phyloP scores from a whole-genome alignment of 805 yeast genomes.

The Candida dendrica region DNA sequence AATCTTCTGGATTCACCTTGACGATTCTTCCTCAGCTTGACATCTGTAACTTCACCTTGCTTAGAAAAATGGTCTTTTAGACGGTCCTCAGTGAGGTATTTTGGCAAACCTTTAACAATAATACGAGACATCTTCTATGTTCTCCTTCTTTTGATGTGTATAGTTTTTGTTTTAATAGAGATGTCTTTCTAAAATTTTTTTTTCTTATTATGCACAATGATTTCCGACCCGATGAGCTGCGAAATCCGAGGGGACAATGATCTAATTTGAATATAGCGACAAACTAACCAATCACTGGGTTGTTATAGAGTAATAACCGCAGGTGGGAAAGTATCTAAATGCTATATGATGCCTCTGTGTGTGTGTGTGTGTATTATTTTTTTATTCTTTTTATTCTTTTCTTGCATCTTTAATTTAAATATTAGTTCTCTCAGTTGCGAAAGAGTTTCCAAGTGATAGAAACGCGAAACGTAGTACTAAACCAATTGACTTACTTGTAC shows the following conservation, averaged over 20 bases:
- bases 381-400: too few relatives aligned
- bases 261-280: too few relatives aligned
- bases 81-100: slow-evolving; percentile 66
- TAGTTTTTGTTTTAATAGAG: background rate
- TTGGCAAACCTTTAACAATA: slow-evolving; percentile 85
- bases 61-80: slow-evolving; percentile 55
- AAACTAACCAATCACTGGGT: too few relatives aligned
- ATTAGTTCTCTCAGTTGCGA: too few relatives aligned
- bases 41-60: slow-evolving; percentile 75
- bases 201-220: background rate
- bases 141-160: background rate
- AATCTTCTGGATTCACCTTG: slow-evolving; percentile 87
- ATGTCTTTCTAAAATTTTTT: background rate
- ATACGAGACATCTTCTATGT: slow-evolving; percentile 55
- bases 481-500: too few relatives aligned
- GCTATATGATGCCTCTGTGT: too few relatives aligned
- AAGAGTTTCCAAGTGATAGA: too few relatives aligned
- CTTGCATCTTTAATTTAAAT: too few relatives aligned
- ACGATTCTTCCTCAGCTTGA: slow-evolving; percentile 70
- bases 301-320: too few relatives aligned
- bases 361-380: too few relatives aligned
- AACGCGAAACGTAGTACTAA: too few relatives aligned
- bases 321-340: too few relatives aligned
- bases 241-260: slow-evolving; percentile 2
- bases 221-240: background rate